Evolutionary conservation across 768 basidiomycete genomes (phyloP), one percentile per base, ranked within the genome.

Genomic region (Postia placenta): DNA sequence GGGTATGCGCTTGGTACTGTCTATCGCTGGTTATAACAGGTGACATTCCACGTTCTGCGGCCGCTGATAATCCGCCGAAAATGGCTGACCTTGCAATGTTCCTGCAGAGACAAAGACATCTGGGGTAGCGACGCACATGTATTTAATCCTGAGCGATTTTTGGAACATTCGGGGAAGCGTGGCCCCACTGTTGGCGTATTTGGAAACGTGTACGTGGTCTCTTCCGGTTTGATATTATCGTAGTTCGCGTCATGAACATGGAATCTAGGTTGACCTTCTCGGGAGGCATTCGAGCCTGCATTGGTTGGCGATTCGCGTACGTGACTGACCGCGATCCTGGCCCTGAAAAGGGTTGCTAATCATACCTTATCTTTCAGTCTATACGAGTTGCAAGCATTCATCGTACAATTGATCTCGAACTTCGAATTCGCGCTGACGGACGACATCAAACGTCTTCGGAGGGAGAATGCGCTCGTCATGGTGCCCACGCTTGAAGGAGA

Each of bases 11-110:
- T 63, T 82, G 9, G 67, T 80, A 25, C 58, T 72, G 4, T 81
- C 80, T 6, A 72, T 80, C 33, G 71, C 73, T 19, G 77, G 69
- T 1, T 80, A 81, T 51, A 76, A 83, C 51, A 71, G 77, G 81
- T 77, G 43, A 36, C 56, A 35, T 15, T n/a, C n/a, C n/a, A n/a
- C n/a, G n/a, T n/a, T n/a, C n/a, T n/a, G n/a, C n/a, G n/a, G n/a
- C n/a, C n/a, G n/a, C n/a, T n/a, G n/a, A n/a, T n/a, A n/a, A n/a
- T n/a, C n/a, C n/a, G n/a, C n/a, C n/a, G n/a, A n/a, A n/a, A n/a
- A n/a, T n/a, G n/a, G n/a, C n/a, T n/a, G n/a, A 40, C 27, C 11
- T 20, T 11, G 4, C 26, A 3, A n/a, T n/a, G n/a, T n/a, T n/a
- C n/a, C n/a, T 35, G 9, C 36, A 66, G 67, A 45, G 51, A 64